phyloP scores from a whole-genome alignment of 2,329 filamentous ascomycete species.

The Tolypocladium amazonense region DNA sequence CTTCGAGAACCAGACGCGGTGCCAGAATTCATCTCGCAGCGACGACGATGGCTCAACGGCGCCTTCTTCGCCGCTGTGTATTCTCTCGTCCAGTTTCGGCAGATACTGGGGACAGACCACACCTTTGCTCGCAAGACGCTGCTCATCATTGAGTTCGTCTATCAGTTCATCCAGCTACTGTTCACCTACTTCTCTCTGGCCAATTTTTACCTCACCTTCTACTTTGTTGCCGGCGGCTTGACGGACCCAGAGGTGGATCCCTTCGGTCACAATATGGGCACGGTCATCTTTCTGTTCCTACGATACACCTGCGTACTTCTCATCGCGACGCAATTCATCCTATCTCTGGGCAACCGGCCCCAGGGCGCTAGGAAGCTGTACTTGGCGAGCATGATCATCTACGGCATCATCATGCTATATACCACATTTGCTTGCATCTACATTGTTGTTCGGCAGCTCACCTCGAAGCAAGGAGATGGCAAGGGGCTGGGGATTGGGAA shows the following conservation, averaged over 20 bases:
- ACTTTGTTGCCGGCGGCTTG: conserved; percentile 89
- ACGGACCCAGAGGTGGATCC: conserved; percentile 73
- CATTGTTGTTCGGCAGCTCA: conserved; percentile 77
- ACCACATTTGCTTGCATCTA: conserved; percentile 83
- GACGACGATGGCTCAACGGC: conserved; percentile 93
- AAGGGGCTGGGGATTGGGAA: conserved; percentile 53
- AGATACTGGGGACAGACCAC: conserved; percentile 90
- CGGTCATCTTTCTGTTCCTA: conserved; percentile 75
- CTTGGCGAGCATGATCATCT: conserved; percentile 77
- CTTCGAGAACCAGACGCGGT: conserved; percentile 56
- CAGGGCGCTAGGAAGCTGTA: conserved; percentile 93
- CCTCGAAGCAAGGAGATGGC: conserved; percentile 30
- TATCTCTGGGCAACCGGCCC: conserved; percentile 90
- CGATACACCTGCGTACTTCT: conserved; percentile 78
- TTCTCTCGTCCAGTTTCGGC: conserved; percentile 87
- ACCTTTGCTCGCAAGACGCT: conserved; percentile 80
- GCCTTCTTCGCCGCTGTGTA: conserved; percentile 98
- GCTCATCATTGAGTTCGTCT: conserved; percentile 89
- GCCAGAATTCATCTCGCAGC: conserved; percentile 94
- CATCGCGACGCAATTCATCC: conserved; percentile 90
- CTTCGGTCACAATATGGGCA: conserved; percentile 78
- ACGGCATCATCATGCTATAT: conserved; percentile 89
- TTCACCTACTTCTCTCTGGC: conserved; percentile 98
- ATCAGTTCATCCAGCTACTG: conserved; percentile 82
- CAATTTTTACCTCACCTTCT: conserved; percentile 98